Base-by-base conservation (phyloP, 1,284 basidiomycete species). In the Volvariella volvacea region DNA sequence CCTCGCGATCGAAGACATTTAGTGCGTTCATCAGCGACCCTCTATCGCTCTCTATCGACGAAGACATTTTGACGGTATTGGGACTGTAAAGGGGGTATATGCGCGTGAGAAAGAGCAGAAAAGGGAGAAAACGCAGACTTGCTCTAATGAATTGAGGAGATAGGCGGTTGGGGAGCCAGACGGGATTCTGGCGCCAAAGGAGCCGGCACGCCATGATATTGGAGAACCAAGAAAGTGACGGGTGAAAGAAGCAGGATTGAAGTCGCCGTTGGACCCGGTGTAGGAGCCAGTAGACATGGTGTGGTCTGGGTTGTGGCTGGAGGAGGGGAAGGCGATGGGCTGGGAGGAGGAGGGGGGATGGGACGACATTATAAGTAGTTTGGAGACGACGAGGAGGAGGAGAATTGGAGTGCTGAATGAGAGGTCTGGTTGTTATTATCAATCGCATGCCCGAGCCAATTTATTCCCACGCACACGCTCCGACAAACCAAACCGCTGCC, bases 161-260 rank as follows among this genome's bases (percentile, higher is more conserved):
- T 79, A 74, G 0, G 77, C 78, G 8, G 69, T 69, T 0, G 83
- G 82, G 1, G 80, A 73, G 22, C 74, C 76, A 10, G 78, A 72
- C 44, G 76, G 75, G 60, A 80, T 74, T 7, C 79, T 67, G 28
- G 70, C 73, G 3, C 78, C 79, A 49, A 77, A 82, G 4, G 80
- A 83, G 33, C 74, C 76, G 0, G 71, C 67, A 2, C 78, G 69
- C 74, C 79, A 86, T 10, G 83, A 85, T 41, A 83, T 66, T 41
- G 83, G 83, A 0, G 83, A 85, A 44, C 81, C 81, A 9, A 86
- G 66, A 57, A 83, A 78, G 53, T 80, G 73, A 41, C 78, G 67
- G 36, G 76, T 75, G 63, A 78, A 83, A 0, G 78, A 78, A 9
- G 78, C 74, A 17, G 79, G 67, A 54, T 78, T 79, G 63, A 81